These are phyloP conservation scores for Nemania sp. DNA, from an alignment of 2,329 filamentous ascomycete species.

Conservation along the genomic window DNA sequence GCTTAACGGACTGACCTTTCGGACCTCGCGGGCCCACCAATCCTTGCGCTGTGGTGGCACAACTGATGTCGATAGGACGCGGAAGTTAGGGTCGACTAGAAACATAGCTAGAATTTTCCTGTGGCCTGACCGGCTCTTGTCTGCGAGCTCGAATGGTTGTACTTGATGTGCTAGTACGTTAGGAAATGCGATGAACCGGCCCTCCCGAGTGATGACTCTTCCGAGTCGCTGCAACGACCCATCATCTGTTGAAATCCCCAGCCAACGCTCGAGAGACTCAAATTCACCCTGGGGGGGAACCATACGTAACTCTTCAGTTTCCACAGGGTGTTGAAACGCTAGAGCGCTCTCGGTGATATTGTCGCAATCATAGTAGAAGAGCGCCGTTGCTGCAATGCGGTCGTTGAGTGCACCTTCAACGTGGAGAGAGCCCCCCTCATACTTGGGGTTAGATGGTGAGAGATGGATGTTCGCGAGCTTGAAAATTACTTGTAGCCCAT, in stretches of 20 bases:
- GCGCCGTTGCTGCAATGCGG: slow-evolving; percentile 70
- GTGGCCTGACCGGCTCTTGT: slow-evolving; percentile 65
- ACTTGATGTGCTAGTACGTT: slow-evolving; percentile 66
- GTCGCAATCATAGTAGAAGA: slow-evolving; percentile 71
- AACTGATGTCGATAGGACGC: slow-evolving; percentile 60
- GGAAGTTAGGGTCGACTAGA: slow-evolving; percentile 66
- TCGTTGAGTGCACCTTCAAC: slow-evolving; percentile 70
- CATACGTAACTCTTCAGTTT: slow-evolving; percentile 47
- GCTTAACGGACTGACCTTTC: slow-evolving; percentile 49
- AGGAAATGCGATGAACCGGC: slow-evolving; percentile 67
- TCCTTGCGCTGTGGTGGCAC: slow-evolving; percentile 56
- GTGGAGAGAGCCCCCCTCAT: slow-evolving; percentile 66
- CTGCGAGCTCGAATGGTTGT: slow-evolving; percentile 61
- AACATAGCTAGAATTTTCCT: slow-evolving; percentile 68
- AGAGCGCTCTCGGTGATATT: slow-evolving; percentile 69
- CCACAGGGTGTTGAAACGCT: slow-evolving; percentile 60
- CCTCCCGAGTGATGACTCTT: slow-evolving; percentile 58
- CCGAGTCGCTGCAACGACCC: slow-evolving; percentile 60
- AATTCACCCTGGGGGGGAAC: slow-evolving; percentile 51
- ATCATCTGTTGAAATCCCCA: slow-evolving; percentile 53
- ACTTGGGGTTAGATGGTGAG: slow-evolving; percentile 67
- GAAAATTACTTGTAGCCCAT: slow-evolving; percentile 68
- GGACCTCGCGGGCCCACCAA: slow-evolving; percentile 51
- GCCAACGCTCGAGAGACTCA: slow-evolving; percentile 51
- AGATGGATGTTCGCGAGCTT: slow-evolving; percentile 73